These are phyloP conservation scores for Platismatia glauca DNA, from an alignment of 495 filamentous ascomycete species.

Conservation along the genomic window DNA sequence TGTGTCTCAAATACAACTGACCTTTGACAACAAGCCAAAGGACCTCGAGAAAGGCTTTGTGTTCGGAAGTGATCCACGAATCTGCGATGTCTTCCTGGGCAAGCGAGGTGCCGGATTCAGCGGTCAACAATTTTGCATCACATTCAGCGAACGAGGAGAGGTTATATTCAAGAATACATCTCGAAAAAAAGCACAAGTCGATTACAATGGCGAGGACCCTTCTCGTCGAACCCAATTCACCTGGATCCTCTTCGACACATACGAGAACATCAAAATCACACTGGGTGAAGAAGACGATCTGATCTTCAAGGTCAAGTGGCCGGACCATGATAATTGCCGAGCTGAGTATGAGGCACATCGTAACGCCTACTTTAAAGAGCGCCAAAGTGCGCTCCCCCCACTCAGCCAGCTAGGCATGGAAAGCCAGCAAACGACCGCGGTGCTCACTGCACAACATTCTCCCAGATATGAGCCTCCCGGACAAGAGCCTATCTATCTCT, in stretches of 20 bases:
- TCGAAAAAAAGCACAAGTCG: constrained; percentile 6
- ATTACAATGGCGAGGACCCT: constrained; percentile 11
- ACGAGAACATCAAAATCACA: constrained; percentile 12
- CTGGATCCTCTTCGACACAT: constrained; percentile 12
- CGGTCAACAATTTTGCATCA: constrained; percentile 17
- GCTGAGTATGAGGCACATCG: constrained; percentile 6
- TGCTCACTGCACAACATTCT: not conserved
- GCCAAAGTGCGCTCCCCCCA: not conserved
- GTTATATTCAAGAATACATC: constrained; percentile 10
- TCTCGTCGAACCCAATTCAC: constrained; percentile 8
- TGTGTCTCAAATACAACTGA: constrained; percentile 6
- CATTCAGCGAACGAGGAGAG: constrained; percentile 10
- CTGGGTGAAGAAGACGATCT: constrained; percentile 4
- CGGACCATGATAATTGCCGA: not conserved
- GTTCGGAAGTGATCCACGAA: constrained; percentile 9
- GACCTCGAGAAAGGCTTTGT: constrained; percentile 11
- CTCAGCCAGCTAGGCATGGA: constrained; percentile 6
- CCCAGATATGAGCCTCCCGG: not conserved
- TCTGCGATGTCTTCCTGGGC: constrained; percentile 12
- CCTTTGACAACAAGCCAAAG: constrained; percentile 1
- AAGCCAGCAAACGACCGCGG: not conserved
- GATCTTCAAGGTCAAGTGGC: constrained; percentile 9
- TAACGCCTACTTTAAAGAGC: constrained; percentile 12
- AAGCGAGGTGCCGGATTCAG: constrained; percentile 10
- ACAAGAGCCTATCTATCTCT: constrained; percentile 37